These are phyloP conservation scores for Phialocephala subalpina DNA, from an alignment of 2,329 filamentous ascomycete species.

Conservation along the genomic window DNA sequence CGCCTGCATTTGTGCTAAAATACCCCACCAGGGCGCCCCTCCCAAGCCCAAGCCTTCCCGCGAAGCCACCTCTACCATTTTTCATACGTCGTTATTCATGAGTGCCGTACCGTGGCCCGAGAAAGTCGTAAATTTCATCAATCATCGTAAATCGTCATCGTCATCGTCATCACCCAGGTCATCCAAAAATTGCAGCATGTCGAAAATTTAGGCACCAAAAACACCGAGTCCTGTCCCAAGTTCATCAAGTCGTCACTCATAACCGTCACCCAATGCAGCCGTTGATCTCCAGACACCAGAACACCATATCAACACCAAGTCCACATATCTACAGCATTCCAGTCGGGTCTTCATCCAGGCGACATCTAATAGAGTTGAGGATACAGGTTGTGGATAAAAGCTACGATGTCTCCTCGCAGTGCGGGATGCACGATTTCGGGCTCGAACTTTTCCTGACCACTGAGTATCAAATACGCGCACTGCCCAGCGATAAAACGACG, in stretches of 20 bases:
- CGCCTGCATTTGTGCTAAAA: slow-evolving; percentile 12
- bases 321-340: slow-evolving; percentile 13
- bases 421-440: slow-evolving; percentile 23
- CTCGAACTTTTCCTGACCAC: slow-evolving; percentile 20
- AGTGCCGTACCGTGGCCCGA: slow-evolving; percentile 9
- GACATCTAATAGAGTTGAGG: slow-evolving; percentile 22
- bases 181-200: slow-evolving; percentile 8
- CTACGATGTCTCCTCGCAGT: slow-evolving; percentile 23
- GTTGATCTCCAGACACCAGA: slow-evolving; percentile 4
- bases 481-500: slow-evolving; percentile 28
- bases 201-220: slow-evolving; percentile 5
- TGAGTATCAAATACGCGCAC: slow-evolving; percentile 21
- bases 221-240: slow-evolving; percentile 3
- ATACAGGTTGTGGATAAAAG: slow-evolving; percentile 23
- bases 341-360: slow-evolving; percentile 1
- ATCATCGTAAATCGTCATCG: slow-evolving; percentile 4
- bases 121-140: slow-evolving; percentile 12
- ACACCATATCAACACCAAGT: slow-evolving; percentile 11
- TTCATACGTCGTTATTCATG: slow-evolving; percentile 2
- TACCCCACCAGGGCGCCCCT: not conserved
- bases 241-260: slow-evolving; percentile 11
- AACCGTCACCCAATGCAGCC: slow-evolving; percentile 8
- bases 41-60: not conserved
- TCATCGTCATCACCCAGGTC: slow-evolving; percentile 8
- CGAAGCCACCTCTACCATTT: slow-evolving; percentile 8